Percentiles rank a stretch among this genome's conserved stretches.
Evolutionary conservation across 176 grass and related monocot genomes (phyloP).

Genomic region (Aegilops bicornis): DNA sequence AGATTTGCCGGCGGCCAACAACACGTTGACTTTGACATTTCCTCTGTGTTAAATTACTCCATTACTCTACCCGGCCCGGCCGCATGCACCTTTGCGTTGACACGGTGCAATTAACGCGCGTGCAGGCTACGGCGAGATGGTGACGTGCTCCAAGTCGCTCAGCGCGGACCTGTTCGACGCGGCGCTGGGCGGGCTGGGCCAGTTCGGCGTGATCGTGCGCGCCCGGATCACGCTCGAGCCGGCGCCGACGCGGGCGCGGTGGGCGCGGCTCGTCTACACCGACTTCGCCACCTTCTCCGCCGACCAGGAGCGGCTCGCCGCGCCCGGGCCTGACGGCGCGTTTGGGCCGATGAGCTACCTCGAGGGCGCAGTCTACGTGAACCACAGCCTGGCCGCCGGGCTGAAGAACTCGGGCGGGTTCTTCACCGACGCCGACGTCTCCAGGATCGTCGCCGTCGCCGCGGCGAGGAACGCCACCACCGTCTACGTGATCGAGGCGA

Average conservation of each 20-base stretch:
- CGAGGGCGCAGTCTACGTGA: slow-evolving; percentile 58
- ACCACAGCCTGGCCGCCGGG: slow-evolving; percentile 42
- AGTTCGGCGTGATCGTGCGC: slow-evolving; percentile 81
- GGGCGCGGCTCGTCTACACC: slow-evolving; percentile 70
- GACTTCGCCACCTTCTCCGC: slow-evolving; percentile 50
- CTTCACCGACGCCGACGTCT: slow-evolving; percentile 51
- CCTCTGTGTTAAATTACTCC: neutral
- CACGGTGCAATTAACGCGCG: slow-evolving; percentile 8
- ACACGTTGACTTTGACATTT: slow-evolving; percentile 28
- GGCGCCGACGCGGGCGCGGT: slow-evolving; percentile 50
- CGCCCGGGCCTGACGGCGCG: neutral
- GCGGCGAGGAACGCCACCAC: slow-evolving; percentile 14
- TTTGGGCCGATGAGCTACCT: slow-evolving; percentile 57
- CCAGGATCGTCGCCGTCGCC: slow-evolving; percentile 34
- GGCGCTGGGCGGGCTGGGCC: slow-evolving; percentile 68
- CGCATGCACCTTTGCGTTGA: slow-evolving; percentile 3
- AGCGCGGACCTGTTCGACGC: slow-evolving; percentile 71
- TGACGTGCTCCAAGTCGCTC: slow-evolving; percentile 65
- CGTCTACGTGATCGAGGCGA: slow-evolving; percentile 80
- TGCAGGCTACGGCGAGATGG: slow-evolving; percentile 52
- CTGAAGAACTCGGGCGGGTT: slow-evolving; percentile 42
- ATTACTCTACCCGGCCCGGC: neutral
- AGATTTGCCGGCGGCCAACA: slow-evolving; percentile 6
- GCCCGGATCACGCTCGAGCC: slow-evolving; percentile 58
- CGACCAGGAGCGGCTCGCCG: slow-evolving; percentile 69